Base-by-base conservation (phyloP, 441 rosid genomes). In the Viola pubescens region DNA sequence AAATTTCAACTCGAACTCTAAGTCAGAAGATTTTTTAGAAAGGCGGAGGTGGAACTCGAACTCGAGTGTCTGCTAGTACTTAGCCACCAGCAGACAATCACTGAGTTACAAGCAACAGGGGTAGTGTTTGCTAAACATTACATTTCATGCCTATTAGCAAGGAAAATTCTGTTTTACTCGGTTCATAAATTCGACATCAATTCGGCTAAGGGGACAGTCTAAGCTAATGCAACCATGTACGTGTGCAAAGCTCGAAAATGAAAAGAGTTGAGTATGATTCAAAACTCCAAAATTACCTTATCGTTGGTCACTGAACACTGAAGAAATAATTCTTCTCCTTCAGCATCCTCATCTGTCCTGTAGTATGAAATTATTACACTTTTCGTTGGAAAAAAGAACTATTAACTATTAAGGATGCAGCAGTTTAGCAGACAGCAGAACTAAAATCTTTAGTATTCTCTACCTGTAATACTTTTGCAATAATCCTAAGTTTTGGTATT, bases 391-490 rank as follows among this genome's bases (percentile, higher is more conserved):
- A 50, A 62, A 9, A 16, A 61, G 9, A 8, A 66, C 34, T 34
- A 1, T 46, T 1, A 8, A 66, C 34, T 34, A 1, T 46, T 1
- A 6, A 11, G 13, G 42, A n/a, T 55, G 34, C 13, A 6, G 34
- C 37, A 55, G 42, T 10, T 54, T 37, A 11, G 9, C 9, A 44
- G 13, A 3, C 59, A 16, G 11, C 6, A 41, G 10, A 48, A 48
- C n/a, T 48, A 19, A 40, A n/a, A 45, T 4, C 12, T 46, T 7
- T 9, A 58, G 54, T 39, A 40, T 10, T 44, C 9, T 46, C 9
- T 68, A 83, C 88, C 88, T 79, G 77, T 72, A 81, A 69, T 83
- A 83, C 50, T 83, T 83, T 55, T 75, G 84, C 63, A 83, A 75
- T 75, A 83, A 73, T 58, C 75, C 79, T 37, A 83, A 52, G 70